These are phyloP conservation scores for Colletotrichum horii DNA, from an alignment of 2,329 filamentous ascomycete genomes.

Conservation along the genomic window DNA sequence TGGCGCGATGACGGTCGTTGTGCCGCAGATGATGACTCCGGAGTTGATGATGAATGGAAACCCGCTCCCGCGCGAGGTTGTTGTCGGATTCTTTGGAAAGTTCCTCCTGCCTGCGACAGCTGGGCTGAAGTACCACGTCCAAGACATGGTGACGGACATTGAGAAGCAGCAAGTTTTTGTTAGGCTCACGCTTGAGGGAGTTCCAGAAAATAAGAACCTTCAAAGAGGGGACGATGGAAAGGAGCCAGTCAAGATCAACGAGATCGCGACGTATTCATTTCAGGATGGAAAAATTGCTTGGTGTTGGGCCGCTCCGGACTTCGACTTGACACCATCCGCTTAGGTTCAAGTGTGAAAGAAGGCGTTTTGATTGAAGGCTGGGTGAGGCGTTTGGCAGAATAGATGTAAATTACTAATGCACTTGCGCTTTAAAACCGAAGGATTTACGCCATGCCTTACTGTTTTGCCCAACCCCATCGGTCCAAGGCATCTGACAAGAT, in stretches of 20 bases:
- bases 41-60: neutral
- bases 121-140: neutral
- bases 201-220: neutral
- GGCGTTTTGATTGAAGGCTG: neutral
- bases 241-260: neutral
- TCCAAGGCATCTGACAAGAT: neutral
- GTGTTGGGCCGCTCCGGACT: neutral
- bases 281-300: neutral
- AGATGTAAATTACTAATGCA: neutral
- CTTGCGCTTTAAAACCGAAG: neutral
- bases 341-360: neutral
- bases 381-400: neutral
- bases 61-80: neutral
- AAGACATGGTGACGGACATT: neutral
- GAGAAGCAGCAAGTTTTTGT: slow-evolving; percentile 1
- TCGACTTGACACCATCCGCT: neutral
- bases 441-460: neutral
- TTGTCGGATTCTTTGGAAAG: neutral
- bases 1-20: neutral
- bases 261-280: neutral
- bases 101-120: neutral
- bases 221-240: neutral
- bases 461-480: neutral
- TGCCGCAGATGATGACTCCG: neutral
- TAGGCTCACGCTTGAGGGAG: neutral